phyloP scores from a whole-genome alignment of 2,329 filamentous ascomycete genomes.

The Daldinia sp. region DNA sequence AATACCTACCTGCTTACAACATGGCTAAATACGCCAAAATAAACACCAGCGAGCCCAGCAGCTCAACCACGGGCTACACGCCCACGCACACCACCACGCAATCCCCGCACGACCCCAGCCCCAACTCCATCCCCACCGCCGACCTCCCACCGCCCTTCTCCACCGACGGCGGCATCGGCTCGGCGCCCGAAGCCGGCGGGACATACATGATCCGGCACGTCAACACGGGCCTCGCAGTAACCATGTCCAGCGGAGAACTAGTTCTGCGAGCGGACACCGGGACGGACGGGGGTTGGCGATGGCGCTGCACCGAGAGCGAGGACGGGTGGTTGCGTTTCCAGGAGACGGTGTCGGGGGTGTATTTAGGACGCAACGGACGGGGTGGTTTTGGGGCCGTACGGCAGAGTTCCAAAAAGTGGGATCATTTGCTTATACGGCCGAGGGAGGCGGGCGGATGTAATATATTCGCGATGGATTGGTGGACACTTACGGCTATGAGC shows the following conservation, averaged over 20 bases:
- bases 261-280: background rate
- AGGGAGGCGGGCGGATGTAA: constrained; percentile 23
- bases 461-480: background rate
- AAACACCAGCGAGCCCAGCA: background rate
- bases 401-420: background rate
- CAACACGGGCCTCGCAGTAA: background rate
- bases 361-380: constrained; percentile 14
- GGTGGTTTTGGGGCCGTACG: background rate
- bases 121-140: background rate
- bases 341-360: constrained; percentile 19
- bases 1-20: background rate
- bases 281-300: constrained; percentile 29
- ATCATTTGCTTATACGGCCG: constrained; percentile 23
- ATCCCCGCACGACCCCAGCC: background rate
- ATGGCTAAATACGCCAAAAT: background rate
- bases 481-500: background rate
- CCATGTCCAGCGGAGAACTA: background rate
- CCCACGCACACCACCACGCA: background rate
- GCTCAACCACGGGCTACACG: background rate
- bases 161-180: constrained; percentile 2
- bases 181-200: constrained; percentile 15
- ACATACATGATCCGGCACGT: constrained; percentile 30
- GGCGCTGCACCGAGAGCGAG: constrained; percentile 16
- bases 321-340: constrained; percentile 28
- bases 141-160: background rate